These are phyloP conservation scores for Podospora comata DNA, from an alignment of 495 filamentous ascomycete genomes.

Conservation along the genomic window DNA sequence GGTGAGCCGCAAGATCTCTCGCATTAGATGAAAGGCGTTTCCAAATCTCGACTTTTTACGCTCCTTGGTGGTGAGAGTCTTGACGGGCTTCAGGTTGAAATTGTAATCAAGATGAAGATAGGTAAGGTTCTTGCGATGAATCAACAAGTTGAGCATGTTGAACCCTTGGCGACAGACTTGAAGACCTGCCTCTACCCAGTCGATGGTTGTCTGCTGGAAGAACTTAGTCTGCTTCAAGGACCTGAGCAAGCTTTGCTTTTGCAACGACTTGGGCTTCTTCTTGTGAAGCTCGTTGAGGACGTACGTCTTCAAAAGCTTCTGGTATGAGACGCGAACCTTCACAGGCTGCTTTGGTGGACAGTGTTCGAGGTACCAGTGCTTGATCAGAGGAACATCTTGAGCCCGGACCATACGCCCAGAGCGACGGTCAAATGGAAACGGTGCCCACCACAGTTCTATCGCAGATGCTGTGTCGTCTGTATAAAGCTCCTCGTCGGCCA, in stretches of 20 bases:
- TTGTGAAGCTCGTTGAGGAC: conserved; percentile 97
- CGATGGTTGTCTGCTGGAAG: conserved; percentile 98
- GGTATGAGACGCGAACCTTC: conserved; percentile 98
- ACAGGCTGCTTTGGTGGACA: conserved; percentile 84
- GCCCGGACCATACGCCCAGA: conserved; percentile 98
- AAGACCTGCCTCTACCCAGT: conserved; percentile 98
- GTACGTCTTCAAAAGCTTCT: conserved; percentile 94
- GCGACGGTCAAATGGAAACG: conserved; percentile 90
- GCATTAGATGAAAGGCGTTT: conserved; percentile 99
- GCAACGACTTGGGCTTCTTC: conserved; percentile 88
- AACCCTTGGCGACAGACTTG: conserved; percentile 98
- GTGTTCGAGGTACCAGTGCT: conserved; percentile 98
- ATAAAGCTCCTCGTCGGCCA: conserved; percentile 85
- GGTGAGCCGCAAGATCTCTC: conserved; percentile 94
- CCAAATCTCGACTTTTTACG: conserved; percentile 99
- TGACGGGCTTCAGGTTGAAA: conserved; percentile 99
- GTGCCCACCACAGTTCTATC: conserved; percentile 97
- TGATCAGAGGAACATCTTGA: conserved; percentile 94
- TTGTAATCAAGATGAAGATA: conserved; percentile 99
- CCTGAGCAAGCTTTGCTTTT: conserved; percentile 86
- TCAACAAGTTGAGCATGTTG: conserved; percentile 98
- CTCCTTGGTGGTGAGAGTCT: conserved; percentile 98
- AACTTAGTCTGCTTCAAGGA: conserved; percentile 95
- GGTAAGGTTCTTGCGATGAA: conserved; percentile 97
- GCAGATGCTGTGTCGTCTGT: conserved; percentile 88